Conservation (phyloP, 1,284 basidiomycete genomes). For the Taiwanofungus camphoratus region DNA sequence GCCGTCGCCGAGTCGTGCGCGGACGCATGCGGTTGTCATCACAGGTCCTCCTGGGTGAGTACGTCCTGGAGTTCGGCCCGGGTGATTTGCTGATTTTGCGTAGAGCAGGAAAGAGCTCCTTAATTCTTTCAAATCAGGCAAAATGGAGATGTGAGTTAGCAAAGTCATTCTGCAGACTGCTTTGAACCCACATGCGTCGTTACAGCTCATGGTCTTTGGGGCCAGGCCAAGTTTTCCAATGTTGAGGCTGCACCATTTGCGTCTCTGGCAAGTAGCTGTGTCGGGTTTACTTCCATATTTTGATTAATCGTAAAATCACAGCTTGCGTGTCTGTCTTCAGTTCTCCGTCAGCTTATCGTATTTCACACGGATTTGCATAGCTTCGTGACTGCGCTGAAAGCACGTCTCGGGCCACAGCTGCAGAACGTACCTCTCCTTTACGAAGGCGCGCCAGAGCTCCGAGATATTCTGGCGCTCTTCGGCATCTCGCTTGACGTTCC, state of each 20-base stretch:
- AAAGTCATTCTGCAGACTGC: too few relatives aligned
- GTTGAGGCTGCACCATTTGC: conserved; percentile 61
- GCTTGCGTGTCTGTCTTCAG: conserved; percentile 62
- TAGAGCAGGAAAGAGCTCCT: conserved; percentile 67
- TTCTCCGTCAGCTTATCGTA: conserved; percentile 65
- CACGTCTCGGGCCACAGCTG: conserved; percentile 59
- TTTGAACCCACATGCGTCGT: too few relatives aligned
- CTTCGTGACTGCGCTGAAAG: conserved; percentile 54
- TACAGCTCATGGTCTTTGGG: conserved; percentile 65
- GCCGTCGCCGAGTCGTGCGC: conserved; percentile 35
- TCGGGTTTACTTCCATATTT: conserved; percentile 2
- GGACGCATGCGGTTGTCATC: conserved; percentile 58
- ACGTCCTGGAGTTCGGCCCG: background rate
- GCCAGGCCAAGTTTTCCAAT: conserved; percentile 65
- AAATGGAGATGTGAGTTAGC: conserved; percentile 57
- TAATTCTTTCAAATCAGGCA: conserved; percentile 61
- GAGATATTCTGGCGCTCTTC: conserved; percentile 52
- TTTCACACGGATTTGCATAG: conserved; percentile 63
- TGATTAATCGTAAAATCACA: conserved; percentile 21
- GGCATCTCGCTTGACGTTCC: conserved; percentile 47
- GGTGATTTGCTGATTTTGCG: background rate
- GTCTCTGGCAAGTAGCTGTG: conserved; percentile 42
- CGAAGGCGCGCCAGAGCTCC: conserved; percentile 62
- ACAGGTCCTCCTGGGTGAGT: conserved; percentile 57
- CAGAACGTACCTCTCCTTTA: conserved; percentile 63